These are phyloP conservation scores for Fusarium algeriense DNA, from an alignment of 2,329 filamentous ascomycete species.

Conservation along the genomic window DNA sequence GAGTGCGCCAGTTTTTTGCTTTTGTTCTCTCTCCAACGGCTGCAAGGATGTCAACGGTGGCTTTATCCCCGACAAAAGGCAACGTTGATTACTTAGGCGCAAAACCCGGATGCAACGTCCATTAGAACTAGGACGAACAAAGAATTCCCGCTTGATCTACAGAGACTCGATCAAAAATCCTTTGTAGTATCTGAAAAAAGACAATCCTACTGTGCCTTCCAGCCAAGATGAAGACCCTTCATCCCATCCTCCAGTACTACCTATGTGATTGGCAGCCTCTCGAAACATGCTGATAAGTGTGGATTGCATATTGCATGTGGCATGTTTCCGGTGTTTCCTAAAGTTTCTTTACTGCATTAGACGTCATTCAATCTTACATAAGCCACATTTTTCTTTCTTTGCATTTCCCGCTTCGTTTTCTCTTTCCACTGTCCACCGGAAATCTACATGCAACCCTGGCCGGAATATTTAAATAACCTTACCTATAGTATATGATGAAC, in stretches of 20 bases:
- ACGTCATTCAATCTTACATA: conserved; percentile 21
- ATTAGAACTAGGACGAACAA: conserved; percentile 3
- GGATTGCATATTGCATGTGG: conserved; percentile 6
- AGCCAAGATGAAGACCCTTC: conserved; percentile 14
- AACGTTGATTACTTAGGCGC: conserved; percentile 26
- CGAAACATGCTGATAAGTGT: conserved; percentile 19
- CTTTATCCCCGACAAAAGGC: conserved; percentile 19
- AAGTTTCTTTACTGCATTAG: conserved; percentile 1
- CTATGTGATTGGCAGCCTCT: not conserved
- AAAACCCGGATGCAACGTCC: conserved; percentile 13
- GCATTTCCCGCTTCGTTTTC: conserved; percentile 20
- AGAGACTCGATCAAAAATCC: conserved; percentile 21
- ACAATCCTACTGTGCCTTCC: conserved; percentile 5
- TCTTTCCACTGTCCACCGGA: conserved; percentile 15
- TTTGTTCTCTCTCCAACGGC: not conserved
- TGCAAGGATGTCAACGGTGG: conserved; percentile 8
- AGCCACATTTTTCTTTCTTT: conserved; percentile 9
- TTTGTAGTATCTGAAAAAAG: not conserved
- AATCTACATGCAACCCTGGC: conserved; percentile 12
- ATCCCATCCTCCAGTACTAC: not conserved
- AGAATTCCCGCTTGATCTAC: conserved; percentile 30
- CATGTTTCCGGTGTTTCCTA: conserved; percentile 23
- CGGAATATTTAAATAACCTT: conserved; percentile 22
- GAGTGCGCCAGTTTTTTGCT: conserved; percentile 2
- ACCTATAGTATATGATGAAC: conserved; percentile 21